A percentile compares a stretch with the other conserved stretches of the same genome.
phyloP scores from a whole-genome alignment of 768 basidiomycete genomes.

The Leccinellum albellum region DNA sequence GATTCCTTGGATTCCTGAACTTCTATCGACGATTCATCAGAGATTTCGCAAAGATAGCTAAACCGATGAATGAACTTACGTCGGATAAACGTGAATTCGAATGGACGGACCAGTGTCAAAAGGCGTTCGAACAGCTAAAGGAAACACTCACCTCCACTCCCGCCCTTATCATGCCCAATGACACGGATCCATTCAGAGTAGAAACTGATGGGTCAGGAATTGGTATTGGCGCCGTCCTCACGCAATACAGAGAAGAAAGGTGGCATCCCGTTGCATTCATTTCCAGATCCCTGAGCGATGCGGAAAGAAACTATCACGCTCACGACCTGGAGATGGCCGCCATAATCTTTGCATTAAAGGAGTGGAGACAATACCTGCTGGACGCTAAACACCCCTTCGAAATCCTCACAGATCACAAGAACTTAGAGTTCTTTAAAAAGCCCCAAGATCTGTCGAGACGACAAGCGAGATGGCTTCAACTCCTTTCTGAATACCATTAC shows the following conservation, averaged over 20 bases:
- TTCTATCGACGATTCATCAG: not conserved
- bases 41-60: not conserved
- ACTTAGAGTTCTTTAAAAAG: conserved; percentile 36
- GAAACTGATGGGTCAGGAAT: not conserved
- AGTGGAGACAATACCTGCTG: conserved; percentile 5
- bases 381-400: conserved; percentile 1
- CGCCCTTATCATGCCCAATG: not conserved
- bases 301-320: conserved; percentile 3
- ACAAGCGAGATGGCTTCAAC: not conserved
- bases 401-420: conserved; percentile 36
- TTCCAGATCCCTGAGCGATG: rapidly evolving
- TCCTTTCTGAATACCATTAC: not conserved
- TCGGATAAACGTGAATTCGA: not conserved
- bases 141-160: rapidly evolving
- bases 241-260: not conserved
- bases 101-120: not conserved
- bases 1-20: not conserved
- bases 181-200: not conserved
- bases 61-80: not conserved
- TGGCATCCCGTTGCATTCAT: not conserved
- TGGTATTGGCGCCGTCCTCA: not conserved
- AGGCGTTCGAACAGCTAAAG: not conserved
- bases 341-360: not conserved
- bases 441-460: not conserved
- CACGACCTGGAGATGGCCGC: not conserved